phyloP scores from a whole-genome alignment of 2,329 filamentous ascomycete genomes.

The Orbilia brochopaga region DNA sequence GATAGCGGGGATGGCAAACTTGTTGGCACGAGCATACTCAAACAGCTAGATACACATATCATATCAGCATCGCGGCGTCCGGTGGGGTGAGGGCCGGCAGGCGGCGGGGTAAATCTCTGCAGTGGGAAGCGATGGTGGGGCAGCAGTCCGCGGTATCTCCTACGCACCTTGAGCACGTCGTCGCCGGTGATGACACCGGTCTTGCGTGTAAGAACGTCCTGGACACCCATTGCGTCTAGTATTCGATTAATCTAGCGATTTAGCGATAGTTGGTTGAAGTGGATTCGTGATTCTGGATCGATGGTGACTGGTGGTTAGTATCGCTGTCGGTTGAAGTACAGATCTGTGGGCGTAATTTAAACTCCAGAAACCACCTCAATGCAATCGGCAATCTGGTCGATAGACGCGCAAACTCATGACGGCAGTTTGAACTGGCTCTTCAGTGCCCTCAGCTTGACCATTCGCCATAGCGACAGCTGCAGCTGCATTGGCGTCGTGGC shows the following conservation, averaged over 20 bases:
- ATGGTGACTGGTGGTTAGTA: too few relatives aligned
- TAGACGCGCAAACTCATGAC: too few relatives aligned
- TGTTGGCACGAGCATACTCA: constrained; percentile 84
- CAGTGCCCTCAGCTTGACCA: too few relatives aligned
- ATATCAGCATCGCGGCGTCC: constrained; percentile 16
- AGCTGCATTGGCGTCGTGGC: too few relatives aligned
- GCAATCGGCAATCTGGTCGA: too few relatives aligned
- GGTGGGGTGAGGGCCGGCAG: constrained; percentile 28
- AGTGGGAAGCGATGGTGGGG: constrained; percentile 11
- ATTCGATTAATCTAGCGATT: constrained; percentile 6
- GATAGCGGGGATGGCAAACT: constrained; percentile 86
- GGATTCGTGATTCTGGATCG: too few relatives aligned
- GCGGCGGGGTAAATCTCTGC: constrained; percentile 30
- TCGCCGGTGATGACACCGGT: constrained; percentile 71
- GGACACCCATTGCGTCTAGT: constrained; percentile 58
- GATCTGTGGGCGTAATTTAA: too few relatives aligned
- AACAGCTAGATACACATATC: constrained; percentile 66
- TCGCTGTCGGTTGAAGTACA: too few relatives aligned
- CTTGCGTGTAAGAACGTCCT: constrained; percentile 68
- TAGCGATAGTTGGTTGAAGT: neutral
- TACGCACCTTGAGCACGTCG: constrained; percentile 64
- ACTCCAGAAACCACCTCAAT: too few relatives aligned
- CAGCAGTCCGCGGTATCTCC: neutral
- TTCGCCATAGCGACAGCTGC: too few relatives aligned
- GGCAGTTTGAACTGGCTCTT: too few relatives aligned